A percentile compares a stretch with the other conserved stretches of the same genome.
Evolutionary conservation across 2,329 filamentous ascomycete species (phyloP).

Genomic region (Microdochium trichocladiopsis): DNA sequence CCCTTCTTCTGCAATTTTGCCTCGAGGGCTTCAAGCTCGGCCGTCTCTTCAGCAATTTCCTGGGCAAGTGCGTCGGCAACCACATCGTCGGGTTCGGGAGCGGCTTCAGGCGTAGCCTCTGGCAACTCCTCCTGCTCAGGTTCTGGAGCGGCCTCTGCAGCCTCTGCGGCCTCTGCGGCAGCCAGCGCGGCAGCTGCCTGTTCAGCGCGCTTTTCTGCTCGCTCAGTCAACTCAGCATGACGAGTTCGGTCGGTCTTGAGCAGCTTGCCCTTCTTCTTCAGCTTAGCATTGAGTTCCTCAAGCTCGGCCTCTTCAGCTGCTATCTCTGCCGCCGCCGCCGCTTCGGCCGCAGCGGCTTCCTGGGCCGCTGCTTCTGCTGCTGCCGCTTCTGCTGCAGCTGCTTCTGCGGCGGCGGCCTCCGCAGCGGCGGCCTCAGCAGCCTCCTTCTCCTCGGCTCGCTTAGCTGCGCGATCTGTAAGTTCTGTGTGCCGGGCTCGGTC

Average conservation of each 20-base stretch:
- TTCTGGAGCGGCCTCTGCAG: conserved; percentile 9
- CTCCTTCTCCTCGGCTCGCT: background rate
- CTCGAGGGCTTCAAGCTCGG: background rate
- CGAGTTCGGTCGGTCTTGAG: background rate
- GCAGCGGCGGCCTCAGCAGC: background rate
- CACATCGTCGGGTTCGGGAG: background rate
- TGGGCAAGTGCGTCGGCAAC: background rate
- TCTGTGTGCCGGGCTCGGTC: background rate
- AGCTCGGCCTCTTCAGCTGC: conserved; percentile 5
- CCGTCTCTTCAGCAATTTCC: background rate
- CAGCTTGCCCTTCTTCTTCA: background rate
- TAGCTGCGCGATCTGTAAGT: background rate
- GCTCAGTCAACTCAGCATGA: background rate
- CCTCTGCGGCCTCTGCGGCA: background rate
- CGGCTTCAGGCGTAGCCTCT: conserved; percentile 14
- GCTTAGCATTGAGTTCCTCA: conserved; percentile 1
- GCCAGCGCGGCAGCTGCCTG: background rate
- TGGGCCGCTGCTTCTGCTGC: conserved; percentile 8
- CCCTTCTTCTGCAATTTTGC: background rate
- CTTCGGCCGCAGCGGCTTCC: conserved; percentile 5
- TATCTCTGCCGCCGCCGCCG: background rate
- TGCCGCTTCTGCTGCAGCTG: conserved; percentile 8
- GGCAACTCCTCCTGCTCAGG: conserved; percentile 16
- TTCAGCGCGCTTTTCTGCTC: background rate
- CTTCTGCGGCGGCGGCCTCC: conserved; percentile 7